A percentile compares a stretch with the other conserved stretches of the same genome.
Conservation (phyloP, 306 rosid species). For the Castanea crenata region DNA sequence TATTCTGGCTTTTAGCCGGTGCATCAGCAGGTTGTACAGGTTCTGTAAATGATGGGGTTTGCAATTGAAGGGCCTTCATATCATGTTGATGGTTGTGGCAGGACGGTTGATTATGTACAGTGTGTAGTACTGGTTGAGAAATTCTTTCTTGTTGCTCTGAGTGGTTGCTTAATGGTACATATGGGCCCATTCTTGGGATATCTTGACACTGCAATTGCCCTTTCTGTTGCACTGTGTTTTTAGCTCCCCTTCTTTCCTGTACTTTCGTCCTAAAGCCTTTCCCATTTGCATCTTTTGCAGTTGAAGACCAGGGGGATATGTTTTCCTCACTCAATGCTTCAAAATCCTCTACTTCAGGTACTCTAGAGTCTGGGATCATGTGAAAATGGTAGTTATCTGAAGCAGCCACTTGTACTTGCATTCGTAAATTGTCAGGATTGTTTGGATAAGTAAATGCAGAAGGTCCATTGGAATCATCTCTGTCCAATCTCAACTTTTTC, state of each 20-base stretch:
- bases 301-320: constrained; percentile 47
- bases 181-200: constrained; percentile 32
- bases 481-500: constrained; percentile 31
- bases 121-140: constrained; percentile 27
- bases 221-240: constrained; percentile 31
- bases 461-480: constrained; percentile 30
- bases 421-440: constrained; percentile 37
- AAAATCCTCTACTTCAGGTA: constrained; percentile 31
- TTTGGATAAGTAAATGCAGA: constrained; percentile 36
- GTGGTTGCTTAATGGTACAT: constrained; percentile 32
- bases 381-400: constrained; percentile 33
- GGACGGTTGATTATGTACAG: constrained; percentile 28
- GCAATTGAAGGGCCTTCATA: constrained; percentile 31
- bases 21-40: constrained; percentile 27
- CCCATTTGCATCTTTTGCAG: constrained; percentile 27
- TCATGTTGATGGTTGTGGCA: constrained; percentile 26
- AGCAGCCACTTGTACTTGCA: constrained; percentile 38
- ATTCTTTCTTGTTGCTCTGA: constrained; percentile 31
- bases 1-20: constrained; percentile 30
- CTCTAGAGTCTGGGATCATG: constrained; percentile 27
- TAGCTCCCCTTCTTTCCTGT: constrained; percentile 27
- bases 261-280: constrained; percentile 36
- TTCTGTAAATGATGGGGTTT: constrained; percentile 28
- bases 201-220: constrained; percentile 30
- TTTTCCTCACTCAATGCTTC: constrained; percentile 53